Base-by-base conservation (phyloP, 768 basidiomycete species). In the Erythrobasidium yunnanense region DNA sequence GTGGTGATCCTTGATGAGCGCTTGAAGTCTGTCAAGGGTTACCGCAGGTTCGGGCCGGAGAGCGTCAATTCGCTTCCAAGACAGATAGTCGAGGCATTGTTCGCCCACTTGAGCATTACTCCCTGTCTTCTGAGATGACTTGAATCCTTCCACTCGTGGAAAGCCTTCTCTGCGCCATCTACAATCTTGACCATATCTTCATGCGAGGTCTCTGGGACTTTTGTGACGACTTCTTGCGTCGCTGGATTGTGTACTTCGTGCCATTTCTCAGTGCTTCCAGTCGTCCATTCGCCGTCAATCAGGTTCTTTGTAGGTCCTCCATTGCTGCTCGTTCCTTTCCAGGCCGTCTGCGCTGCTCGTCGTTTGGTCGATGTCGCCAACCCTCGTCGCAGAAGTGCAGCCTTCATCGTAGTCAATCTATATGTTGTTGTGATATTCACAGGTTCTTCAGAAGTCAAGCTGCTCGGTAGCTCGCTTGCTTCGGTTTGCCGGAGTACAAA, bases 291-390 rank as follows among this genome's bases (percentile, higher is more conserved):
- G 7, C 92, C 93, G 13, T 83, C 87, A 66, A 96, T 87, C 76
- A 86, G 90, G 76, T 90, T 90, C 82, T 87, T 91, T 62, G 91
- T 91, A 68, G 81, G 84, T 30, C 83, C 86, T n/a, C 92, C 92
- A 11, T 83, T 82, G 23, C 86, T 85, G 66, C 81, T 87, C 1
- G 92, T 92, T 45, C 92, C 92, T 69, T 85, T 85, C 38, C 38
- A 42, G 38, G 38, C n/a, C 38, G 11, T n/a, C 11, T 42, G 38
- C 38, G 38, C 11, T 42, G 38, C 38, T n/a, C 11, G n/a, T 11
- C 38, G 38, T 11, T 11, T 42, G 11, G 38, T n/a, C 38, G 38
- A 42, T 11, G 38, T 42, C 38, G 38, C 38, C 11, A 42, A n/a
- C n/a, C 38, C 38, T 11, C 38, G 38, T n/a, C n/a, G 38, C 11